These are phyloP conservation scores for Pichia cephalocereana DNA, from an alignment of 805 yeast genomes.

Conservation along the genomic window DNA sequence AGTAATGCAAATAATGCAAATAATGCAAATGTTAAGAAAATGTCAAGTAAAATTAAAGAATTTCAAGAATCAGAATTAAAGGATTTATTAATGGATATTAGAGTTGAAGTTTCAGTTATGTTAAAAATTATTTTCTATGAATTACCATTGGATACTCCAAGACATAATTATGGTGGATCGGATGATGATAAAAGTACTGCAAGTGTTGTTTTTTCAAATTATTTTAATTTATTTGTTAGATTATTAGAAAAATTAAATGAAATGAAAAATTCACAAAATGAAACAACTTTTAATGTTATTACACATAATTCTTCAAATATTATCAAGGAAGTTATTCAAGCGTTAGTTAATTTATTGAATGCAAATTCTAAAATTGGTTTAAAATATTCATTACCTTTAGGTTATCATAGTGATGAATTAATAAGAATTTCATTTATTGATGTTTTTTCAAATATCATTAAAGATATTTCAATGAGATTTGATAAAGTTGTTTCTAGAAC, in stretches of 20 bases:
- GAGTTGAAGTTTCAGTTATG: slow-evolving; percentile 48
- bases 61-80: slow-evolving; percentile 17
- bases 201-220: slow-evolving; percentile 57
- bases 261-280: neutral
- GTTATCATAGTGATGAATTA: slow-evolving; percentile 57
- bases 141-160: slow-evolving; percentile 52
- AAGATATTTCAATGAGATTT: slow-evolving; percentile 18
- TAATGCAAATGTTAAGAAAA: neutral
- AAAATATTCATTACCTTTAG: slow-evolving; percentile 66
- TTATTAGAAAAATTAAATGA: slow-evolving; percentile 37
- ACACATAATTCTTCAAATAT: slow-evolving; percentile 49
- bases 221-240: slow-evolving; percentile 53
- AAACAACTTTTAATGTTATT: slow-evolving; percentile 14
- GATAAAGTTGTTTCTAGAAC: slow-evolving; percentile 5
- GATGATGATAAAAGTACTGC: slow-evolving; percentile 19
- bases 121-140: slow-evolving; percentile 45
- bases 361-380: slow-evolving; percentile 73
- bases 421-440: slow-evolving; percentile 67
- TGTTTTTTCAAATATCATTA: slow-evolving; percentile 62
- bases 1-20: neutral
- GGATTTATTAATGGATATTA: slow-evolving; percentile 23
- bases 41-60: slow-evolving; percentile 10
- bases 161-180: slow-evolving; percentile 30
- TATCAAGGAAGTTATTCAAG: slow-evolving; percentile 53
- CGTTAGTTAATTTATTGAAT: slow-evolving; percentile 59